Conservation (phyloP, 345 rosid species). For the Eucalyptus erythrocorys region DNA sequence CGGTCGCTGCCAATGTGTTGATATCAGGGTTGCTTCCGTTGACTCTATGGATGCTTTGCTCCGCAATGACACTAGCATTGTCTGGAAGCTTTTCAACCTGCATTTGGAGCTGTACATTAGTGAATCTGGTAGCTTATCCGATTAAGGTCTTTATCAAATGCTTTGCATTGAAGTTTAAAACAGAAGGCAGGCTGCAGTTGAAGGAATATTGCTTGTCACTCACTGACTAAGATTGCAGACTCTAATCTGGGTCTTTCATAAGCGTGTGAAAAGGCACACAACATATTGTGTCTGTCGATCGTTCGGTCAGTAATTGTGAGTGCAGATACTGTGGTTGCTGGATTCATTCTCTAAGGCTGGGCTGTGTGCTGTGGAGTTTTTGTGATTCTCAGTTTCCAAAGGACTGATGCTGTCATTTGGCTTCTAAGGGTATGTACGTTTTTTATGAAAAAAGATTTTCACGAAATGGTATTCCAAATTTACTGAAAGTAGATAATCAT, state of each 20-base stretch:
- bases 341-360: neutral
- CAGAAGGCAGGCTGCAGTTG: slow-evolving; percentile 82
- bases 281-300: neutral
- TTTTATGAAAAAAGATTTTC: neutral
- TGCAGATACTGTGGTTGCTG: neutral
- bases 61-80: neutral
- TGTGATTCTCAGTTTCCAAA: neutral
- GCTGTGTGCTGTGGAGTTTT: neutral
- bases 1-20: slow-evolving; percentile 78
- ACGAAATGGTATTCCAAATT: neutral
- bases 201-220: slow-evolving; percentile 87
- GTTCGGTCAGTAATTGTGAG: neutral
- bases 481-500: neutral
- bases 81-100: neutral
- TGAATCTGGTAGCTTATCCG: neutral
- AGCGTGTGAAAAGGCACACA: slow-evolving; percentile 79
- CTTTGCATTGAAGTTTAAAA: slow-evolving; percentile 48
- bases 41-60: neutral
- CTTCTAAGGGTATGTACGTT: neutral
- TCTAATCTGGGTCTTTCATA: slow-evolving; percentile 57
- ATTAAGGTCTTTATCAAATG: neutral
- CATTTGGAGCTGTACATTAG: neutral
- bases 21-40: neutral
- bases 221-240: slow-evolving; percentile 91
- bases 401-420: neutral